Conservation (phyloP, 2,329 filamentous ascomycete genomes). For the Calycina herbarum region DNA sequence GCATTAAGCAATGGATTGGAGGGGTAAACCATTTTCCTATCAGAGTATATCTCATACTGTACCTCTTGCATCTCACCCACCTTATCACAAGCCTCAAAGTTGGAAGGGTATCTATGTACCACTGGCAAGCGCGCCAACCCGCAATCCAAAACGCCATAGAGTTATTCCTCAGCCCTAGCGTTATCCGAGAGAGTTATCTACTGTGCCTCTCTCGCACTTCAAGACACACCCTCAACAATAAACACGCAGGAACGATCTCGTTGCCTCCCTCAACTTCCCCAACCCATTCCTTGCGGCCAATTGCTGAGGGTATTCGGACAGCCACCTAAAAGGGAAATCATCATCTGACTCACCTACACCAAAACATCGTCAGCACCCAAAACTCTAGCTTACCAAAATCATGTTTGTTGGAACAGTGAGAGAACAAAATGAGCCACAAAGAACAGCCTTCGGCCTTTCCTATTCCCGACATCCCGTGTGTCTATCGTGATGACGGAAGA, state of each 20-base stretch:
- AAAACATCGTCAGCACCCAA: conserved; percentile 10
- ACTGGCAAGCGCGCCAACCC: background rate
- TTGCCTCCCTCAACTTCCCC: background rate
- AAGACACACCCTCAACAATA: background rate
- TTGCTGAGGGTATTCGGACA: background rate
- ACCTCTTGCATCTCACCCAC: no score
- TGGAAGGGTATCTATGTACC: background rate
- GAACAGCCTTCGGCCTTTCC: conserved; percentile 4
- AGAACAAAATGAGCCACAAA: background rate
- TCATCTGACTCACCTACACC: conserved; percentile 13
- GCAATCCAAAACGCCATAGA: background rate
- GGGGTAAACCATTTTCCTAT: background rate
- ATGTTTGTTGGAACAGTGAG: background rate
- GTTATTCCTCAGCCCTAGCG: background rate
- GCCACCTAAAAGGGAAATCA: conserved; percentile 5
- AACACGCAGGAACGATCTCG: conserved; percentile 8
- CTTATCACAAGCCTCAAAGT: background rate
- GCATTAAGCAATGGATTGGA: conserved; percentile 10
- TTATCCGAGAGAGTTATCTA: conserved; percentile 4
- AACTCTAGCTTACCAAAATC: background rate
- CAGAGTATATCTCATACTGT: no score
- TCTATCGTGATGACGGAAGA: background rate
- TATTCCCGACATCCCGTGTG: background rate
- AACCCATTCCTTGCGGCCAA: background rate
- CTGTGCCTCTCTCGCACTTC: conserved; percentile 1